These are phyloP conservation scores for Powellomyces hirtus DNA, from an alignment of 192 early-diverging fungal species.

Conservation along the genomic window DNA sequence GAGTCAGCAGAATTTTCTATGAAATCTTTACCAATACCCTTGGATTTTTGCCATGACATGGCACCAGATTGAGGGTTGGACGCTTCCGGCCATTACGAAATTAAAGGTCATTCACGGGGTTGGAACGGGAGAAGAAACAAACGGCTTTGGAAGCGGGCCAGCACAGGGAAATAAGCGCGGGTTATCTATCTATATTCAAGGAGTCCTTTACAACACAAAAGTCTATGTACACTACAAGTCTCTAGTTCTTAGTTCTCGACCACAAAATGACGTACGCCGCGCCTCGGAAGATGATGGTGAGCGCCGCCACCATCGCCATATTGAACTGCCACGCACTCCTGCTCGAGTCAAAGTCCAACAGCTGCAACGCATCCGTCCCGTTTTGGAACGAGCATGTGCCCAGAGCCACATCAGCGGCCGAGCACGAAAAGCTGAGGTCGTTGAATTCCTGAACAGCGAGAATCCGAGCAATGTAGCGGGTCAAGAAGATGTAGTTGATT, in stretches of 20 bases:
- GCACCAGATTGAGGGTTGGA: no score
- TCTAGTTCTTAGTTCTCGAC: slow-evolving; percentile 4
- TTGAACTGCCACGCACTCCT: slow-evolving; percentile 5
- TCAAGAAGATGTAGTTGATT: slow-evolving; percentile 39
- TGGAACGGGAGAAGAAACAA: no score
- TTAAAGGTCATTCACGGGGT: no score
- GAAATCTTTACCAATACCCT: no score
- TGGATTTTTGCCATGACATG: no score
- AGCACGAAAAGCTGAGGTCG: slow-evolving; percentile 19
- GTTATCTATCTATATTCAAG: no score
- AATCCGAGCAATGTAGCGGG: slow-evolving; percentile 36
- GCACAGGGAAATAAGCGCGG: no score
- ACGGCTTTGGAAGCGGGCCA: no score
- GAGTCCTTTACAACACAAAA: no score
- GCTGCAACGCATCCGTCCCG: slow-evolving; percentile 31
- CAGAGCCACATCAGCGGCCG: slow-evolving; percentile 9
- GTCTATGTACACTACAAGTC: no score
- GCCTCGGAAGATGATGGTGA: slow-evolving; percentile 22
- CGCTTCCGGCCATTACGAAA: no score
- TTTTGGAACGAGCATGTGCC: slow-evolving; percentile 31
- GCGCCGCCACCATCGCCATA: slow-evolving; percentile 22
- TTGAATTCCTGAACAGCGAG: slow-evolving; percentile 23
- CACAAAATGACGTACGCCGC: slow-evolving; percentile 21
- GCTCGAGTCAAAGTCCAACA: slow-evolving; percentile 29
- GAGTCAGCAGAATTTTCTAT: no score